Evolutionary conservation across 2,329 filamentous ascomycete genomes (phyloP).

Genomic region (Penicillium sp.): DNA sequence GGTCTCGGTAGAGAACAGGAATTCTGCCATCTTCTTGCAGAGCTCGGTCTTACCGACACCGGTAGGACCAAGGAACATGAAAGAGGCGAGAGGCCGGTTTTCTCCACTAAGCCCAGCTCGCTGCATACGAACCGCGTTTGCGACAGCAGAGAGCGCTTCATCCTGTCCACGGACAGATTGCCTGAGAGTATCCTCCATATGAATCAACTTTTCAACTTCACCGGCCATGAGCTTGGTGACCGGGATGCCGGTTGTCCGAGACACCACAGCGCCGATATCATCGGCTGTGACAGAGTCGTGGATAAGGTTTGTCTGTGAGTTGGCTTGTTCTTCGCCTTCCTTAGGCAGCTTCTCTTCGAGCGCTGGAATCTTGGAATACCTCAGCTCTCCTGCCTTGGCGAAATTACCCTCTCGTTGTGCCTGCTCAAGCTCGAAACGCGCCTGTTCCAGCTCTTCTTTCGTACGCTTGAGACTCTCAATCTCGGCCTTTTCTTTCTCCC

Average conservation of each 20-base stretch:
- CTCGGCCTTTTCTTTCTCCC: slow-evolving; percentile 87
- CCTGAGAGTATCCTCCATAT: slow-evolving; percentile 90
- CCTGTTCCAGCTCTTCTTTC: slow-evolving; percentile 86
- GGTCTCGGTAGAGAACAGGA: slow-evolving; percentile 89
- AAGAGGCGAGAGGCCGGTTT: slow-evolving; percentile 87
- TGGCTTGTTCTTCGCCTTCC: slow-evolving; percentile 62
- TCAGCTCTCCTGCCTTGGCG: slow-evolving; percentile 83
- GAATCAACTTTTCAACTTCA: slow-evolving; percentile 90
- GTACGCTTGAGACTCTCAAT: slow-evolving; percentile 85
- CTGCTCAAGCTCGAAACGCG: slow-evolving; percentile 81
- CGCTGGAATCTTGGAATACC: slow-evolving; percentile 83
- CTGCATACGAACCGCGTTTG: slow-evolving; percentile 92
- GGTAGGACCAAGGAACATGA: slow-evolving; percentile 97
- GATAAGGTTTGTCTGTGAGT: slow-evolving; percentile 65
- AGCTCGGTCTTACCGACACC: slow-evolving; percentile 97
- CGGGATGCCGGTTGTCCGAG: slow-evolving; percentile 88
- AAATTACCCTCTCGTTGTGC: slow-evolving; percentile 90
- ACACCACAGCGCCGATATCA: slow-evolving; percentile 92
- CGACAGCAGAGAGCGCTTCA: slow-evolving; percentile 86
- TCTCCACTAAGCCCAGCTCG: slow-evolving; percentile 89
- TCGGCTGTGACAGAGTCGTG: slow-evolving; percentile 96
- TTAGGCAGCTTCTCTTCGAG: slow-evolving; percentile 80
- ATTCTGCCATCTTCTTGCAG: slow-evolving; percentile 92
- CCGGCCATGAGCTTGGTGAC: slow-evolving; percentile 90
- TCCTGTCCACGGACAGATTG: slow-evolving; percentile 90